Percentiles rank a stretch among this genome's conserved stretches.
Conservation (phyloP, 768 basidiomycete genomes). For the Lactarius akahatsu region DNA sequence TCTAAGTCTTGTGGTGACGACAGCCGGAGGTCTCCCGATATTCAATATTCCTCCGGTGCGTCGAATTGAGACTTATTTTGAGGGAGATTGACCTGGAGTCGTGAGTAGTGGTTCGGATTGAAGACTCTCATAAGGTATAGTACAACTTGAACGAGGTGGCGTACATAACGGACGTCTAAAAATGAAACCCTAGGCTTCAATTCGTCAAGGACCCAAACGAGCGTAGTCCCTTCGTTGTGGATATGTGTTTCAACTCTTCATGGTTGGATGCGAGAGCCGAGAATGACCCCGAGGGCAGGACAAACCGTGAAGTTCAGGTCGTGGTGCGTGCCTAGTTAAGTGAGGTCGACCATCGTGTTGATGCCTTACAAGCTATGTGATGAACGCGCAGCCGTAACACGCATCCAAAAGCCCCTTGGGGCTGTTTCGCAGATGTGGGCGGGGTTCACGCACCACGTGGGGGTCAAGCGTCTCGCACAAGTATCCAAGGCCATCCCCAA, state of each 20-base stretch:
- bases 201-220: conserved; percentile 42
- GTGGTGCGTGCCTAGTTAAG: conserved; percentile 42
- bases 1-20: conserved; percentile 67
- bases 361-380: conserved; percentile 42
- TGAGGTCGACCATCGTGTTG: background rate
- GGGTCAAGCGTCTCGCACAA: conserved; percentile 33
- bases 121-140: conserved; percentile 14
- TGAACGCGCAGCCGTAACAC: conserved; percentile 50
- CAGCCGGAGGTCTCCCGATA: conserved; percentile 58
- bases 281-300: conserved; percentile 55
- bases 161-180: background rate
- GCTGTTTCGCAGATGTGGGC: conserved; percentile 73
- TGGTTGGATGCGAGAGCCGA: conserved; percentile 61
- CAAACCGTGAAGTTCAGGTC: conserved; percentile 59
- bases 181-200: conserved; percentile 38
- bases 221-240: conserved; percentile 51
- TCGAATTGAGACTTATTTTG: background rate
- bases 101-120: conserved; percentile 30
- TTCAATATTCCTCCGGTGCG: conserved; percentile 65
- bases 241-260: conserved; percentile 56
- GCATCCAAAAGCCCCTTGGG: conserved; percentile 59
- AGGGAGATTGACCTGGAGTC: background rate
- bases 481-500: conserved; percentile 59
- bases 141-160: background rate
- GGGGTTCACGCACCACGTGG: conserved; percentile 59